phyloP scores from a whole-genome alignment of 2,329 filamentous ascomycete genomes.

The Ophiostoma himal-ulmi region DNA sequence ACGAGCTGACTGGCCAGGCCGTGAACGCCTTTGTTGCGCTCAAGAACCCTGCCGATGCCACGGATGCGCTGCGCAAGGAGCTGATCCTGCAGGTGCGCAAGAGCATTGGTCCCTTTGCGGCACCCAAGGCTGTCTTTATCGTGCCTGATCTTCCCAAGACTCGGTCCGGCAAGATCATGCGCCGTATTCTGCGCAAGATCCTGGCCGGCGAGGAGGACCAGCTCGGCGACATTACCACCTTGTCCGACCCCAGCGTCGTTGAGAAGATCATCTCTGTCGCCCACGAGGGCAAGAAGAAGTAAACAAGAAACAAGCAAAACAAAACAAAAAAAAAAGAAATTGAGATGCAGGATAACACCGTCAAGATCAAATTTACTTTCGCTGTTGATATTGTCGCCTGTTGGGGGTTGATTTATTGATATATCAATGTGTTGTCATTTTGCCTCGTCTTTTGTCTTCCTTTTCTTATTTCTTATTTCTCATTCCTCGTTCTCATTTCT shows the following conservation, averaged over 20 bases:
- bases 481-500: background rate
- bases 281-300: conserved; percentile 55
- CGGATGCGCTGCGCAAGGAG: conserved; percentile 83
- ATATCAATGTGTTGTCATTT: background rate
- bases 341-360: background rate
- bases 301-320: background rate
- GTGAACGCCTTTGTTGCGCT: conserved; percentile 95
- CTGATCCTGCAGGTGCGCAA: conserved; percentile 91
- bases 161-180: conserved; percentile 97
- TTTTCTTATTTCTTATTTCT: background rate
- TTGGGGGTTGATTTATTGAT: background rate
- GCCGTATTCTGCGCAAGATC: conserved; percentile 94
- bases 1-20: conserved; percentile 93
- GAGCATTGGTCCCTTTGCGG: conserved; percentile 95
- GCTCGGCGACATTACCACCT: conserved; percentile 83
- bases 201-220: conserved; percentile 95
- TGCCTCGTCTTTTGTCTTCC: too few species aligned
- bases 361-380: conserved; percentile 2
- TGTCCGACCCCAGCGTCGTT: conserved; percentile 85
- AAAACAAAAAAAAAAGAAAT: background rate
- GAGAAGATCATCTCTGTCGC: conserved; percentile 82
- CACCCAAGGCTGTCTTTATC: conserved; percentile 86
- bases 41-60: conserved; percentile 73
- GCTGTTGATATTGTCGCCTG: background rate
- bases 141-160: conserved; percentile 96